Evolutionary conservation across 2,329 filamentous ascomycete genomes (phyloP), one percentile per base, ranked within the genome.

Genomic region (Talaromyces pinophilus): DNA sequence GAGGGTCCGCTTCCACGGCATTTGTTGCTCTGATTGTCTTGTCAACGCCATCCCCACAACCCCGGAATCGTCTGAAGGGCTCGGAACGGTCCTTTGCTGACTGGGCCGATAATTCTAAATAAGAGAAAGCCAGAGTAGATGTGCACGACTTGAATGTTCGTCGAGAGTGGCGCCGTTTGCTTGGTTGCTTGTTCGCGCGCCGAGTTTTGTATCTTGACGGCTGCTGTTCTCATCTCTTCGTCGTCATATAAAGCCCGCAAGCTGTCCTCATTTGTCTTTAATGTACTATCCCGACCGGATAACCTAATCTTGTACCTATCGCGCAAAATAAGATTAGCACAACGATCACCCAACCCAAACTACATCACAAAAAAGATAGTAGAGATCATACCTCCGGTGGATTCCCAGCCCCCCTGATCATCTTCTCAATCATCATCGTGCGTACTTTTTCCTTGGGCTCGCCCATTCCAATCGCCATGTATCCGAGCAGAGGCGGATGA

Each of bases 391-490:
- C 86, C 82, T 88, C 86, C 50, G 88, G 88, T 69, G 88, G 88
- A 72, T 86, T 85, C 46, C 89, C 87, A 69, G 88, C 88, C 11
- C 88, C 88, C 70, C 87, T 81, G 33, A 89, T 83, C 86, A 89
- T 89, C 72, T 86, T 84, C 76, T 96, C 90, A 72, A 98, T 90
- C 82, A 97, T 85, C 78, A 88, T 85, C 15, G 90, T 88, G 69
- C 93, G 86, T 63, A 95, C 88, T 78, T 93, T 92, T 78, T 93
- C 90, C 66, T 90, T 85, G 5, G 91, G 86, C 78, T 96, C 92
- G 59, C 95, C 95, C 82, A 96, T 88, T 0, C 93, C 94, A 60
- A 98, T 88, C 19, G 91, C 86, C 84, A 97, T 93, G 79, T 97
- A 97, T 46, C 91, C 88, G 17, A 98, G 84, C 68, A 97, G 84